Conservation (phyloP, 2,329 filamentous ascomycete genomes). For the Massarina eburnea region DNA sequence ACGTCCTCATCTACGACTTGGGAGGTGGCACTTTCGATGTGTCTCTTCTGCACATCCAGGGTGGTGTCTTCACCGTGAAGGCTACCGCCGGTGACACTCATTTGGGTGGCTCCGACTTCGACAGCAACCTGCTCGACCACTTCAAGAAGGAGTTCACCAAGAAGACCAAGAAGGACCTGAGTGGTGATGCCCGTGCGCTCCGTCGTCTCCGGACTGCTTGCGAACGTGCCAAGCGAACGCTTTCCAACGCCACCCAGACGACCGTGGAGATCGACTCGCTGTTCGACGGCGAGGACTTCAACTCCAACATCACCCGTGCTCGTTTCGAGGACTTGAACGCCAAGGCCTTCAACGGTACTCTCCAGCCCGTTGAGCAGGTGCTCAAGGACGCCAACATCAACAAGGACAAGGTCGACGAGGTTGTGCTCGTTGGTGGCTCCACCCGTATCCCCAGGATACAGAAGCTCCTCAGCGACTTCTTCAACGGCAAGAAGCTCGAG, state of each 20-base stretch:
- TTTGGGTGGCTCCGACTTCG: conserved; percentile 87
- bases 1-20: conserved; percentile 99
- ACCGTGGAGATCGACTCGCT: conserved; percentile 98
- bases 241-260: conserved; percentile 96
- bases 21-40: conserved; percentile 99
- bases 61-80: conserved; percentile 99
- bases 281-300: conserved; percentile 97
- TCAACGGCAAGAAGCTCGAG: conserved; percentile 99
- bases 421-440: conserved; percentile 97
- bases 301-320: conserved; percentile 94
- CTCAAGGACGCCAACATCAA: conserved; percentile 87
- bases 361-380: conserved; percentile 94
- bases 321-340: conserved; percentile 98
- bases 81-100: conserved; percentile 97
- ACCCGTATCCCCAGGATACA: conserved; percentile 99
- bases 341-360: conserved; percentile 89
- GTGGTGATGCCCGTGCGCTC: conserved; percentile 84
- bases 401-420: conserved; percentile 94
- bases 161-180: conserved; percentile 65
- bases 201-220: conserved; percentile 96
- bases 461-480: conserved; percentile 98
- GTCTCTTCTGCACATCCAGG: conserved; percentile 96
- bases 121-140: conserved; percentile 91
- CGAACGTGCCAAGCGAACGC: conserved; percentile 98
- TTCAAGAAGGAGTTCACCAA: conserved; percentile 93